Evolutionary conservation across 202 grass and related monocot species (phyloP).

Genomic region (Eragrostis tef): DNA sequence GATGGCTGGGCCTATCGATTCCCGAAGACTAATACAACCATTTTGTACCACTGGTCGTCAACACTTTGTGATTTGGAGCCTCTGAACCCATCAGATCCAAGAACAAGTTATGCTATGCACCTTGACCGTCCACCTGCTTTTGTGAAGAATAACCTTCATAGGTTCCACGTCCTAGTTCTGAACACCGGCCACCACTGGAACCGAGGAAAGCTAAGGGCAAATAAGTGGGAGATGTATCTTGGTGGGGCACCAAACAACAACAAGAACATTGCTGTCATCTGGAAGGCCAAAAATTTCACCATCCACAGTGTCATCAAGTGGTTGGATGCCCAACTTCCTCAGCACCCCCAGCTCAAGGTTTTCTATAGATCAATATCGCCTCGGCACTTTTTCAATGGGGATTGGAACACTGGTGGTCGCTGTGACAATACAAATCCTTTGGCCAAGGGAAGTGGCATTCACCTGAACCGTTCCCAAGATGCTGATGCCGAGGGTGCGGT

Average conservation of each 20-base stretch:
- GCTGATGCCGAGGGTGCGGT: conserved; percentile 60
- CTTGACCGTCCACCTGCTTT: conserved; percentile 76
- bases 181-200: conserved; percentile 97
- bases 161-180: conserved; percentile 74
- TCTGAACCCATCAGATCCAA: conserved; percentile 58
- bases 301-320: conserved; percentile 71
- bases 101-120: conserved; percentile 86
- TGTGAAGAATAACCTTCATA: conserved; percentile 69
- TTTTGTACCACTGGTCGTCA: conserved; percentile 85
- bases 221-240: conserved; percentile 86
- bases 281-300: conserved; percentile 87
- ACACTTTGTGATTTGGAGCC: conserved; percentile 84
- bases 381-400: conserved; percentile 84
- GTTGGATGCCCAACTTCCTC: conserved; percentile 68
- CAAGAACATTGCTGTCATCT: conserved; percentile 63
- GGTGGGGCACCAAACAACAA: conserved; percentile 62
- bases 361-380: conserved; percentile 81
- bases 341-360: conserved; percentile 61
- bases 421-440: conserved; percentile 80
- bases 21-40: conserved; percentile 73
- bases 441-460: conserved; percentile 66
- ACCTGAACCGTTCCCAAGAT: conserved; percentile 65
- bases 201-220: conserved; percentile 75
- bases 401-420: conserved; percentile 74
- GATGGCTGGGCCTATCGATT: conserved; percentile 90